Percentiles rank a stretch among this genome's conserved stretches.
Evolutionary conservation across 2,329 filamentous ascomycete genomes (phyloP).

Genomic region (Aspergillus floridensis): DNA sequence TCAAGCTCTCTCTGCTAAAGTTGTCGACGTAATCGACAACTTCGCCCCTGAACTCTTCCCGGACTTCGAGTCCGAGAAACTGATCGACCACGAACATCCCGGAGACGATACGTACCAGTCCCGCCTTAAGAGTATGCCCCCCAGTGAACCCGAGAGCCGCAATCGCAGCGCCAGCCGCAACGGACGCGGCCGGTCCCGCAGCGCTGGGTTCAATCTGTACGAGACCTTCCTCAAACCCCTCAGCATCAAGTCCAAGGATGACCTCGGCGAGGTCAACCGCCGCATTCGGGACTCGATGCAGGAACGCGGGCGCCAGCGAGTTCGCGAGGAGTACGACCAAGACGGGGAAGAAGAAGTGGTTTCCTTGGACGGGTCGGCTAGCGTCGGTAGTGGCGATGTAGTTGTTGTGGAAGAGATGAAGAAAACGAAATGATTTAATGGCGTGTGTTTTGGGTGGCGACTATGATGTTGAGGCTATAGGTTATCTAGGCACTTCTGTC

Average conservation of each 20-base stretch:
- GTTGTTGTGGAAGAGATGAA: slow-evolving; percentile 1
- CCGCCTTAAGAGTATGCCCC: slow-evolving; percentile 24
- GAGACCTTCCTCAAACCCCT: slow-evolving; percentile 17
- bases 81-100: slow-evolving; percentile 74
- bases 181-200: slow-evolving; percentile 16
- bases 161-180: slow-evolving; percentile 14
- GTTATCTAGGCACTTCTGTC: too few relatives aligned
- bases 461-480: neutral
- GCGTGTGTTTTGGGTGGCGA: neutral
- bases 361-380: slow-evolving; percentile 3
- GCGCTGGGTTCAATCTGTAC: slow-evolving; percentile 10
- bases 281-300: slow-evolving; percentile 21
- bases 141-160: slow-evolving; percentile 14
- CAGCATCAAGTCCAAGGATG: slow-evolving; percentile 16
- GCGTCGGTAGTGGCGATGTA: slow-evolving; percentile 4
- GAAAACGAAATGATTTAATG: slow-evolving; percentile 6
- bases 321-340: slow-evolving; percentile 15
- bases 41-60: slow-evolving; percentile 94
- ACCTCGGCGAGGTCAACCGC: slow-evolving; percentile 16
- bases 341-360: slow-evolving; percentile 7
- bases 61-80: slow-evolving; percentile 79
- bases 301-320: slow-evolving; percentile 18
- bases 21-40: slow-evolving; percentile 90
- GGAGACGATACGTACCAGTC: slow-evolving; percentile 11
- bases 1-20: slow-evolving; percentile 71